Evolutionary conservation across 108 stramenopile genomes (phyloP), one percentile per base, ranked within the genome.

Genomic region (Parietichytrium sp.): DNA sequence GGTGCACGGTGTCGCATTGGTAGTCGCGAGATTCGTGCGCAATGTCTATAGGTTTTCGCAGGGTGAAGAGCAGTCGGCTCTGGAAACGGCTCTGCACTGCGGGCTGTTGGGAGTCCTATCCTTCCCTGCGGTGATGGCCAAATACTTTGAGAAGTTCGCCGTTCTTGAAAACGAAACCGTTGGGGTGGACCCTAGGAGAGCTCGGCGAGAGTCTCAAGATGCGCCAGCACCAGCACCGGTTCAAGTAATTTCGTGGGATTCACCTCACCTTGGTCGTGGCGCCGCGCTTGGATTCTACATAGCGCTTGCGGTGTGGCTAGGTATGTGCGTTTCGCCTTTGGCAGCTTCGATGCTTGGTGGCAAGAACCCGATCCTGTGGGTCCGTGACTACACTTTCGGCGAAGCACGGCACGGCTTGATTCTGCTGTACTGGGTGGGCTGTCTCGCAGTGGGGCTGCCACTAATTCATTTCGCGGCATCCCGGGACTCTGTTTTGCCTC

Each of bases 91-190:
- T 7, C 33, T 72, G 61, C 38, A 72, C 38, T 33, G 61, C 42
- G 61, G 61, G 6, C 42, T 72, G 7, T 20, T 72, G 38, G 61
- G 61, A 16, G 61, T 72, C 42, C 6, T 72, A 6, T 10, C 61
- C 61, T 20, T 72, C 10, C 61, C 61, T 6, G 38, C 45, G 10
- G 3, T 72, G 38, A 47, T 72, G 15, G 13, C 7, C 13, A 27
- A 23, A 16, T 72, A 45, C 2, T 25, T 72, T n/a, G 20, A 6
- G 25, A 10, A 20, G 33, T n/a, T 45, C 20, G 61, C 61, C 33
- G 25, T 72, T 72, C 61, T 72, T 42, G 61, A 72, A 16, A 72
- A 72, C 42, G 61, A 72, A 27, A 72, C 61, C 3, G 6, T 72
- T 25, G n/a, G 15, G 6, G 61, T 72, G 2, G 20, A 72, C 20